Base-by-base conservation (phyloP, 1,284 basidiomycete species). In the Papiliotrema laurentii region DNA sequence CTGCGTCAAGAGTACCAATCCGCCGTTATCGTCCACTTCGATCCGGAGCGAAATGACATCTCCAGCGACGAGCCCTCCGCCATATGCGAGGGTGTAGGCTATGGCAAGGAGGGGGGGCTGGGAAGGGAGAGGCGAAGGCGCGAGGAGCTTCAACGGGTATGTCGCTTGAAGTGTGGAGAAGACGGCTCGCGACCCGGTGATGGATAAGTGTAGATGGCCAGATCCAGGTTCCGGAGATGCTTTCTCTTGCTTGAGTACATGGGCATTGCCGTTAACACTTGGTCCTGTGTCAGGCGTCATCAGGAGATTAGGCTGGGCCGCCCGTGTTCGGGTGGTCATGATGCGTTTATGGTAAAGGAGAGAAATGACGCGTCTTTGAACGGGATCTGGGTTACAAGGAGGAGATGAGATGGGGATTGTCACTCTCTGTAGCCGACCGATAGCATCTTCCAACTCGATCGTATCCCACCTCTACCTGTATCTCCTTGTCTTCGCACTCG, bases 71-170 rank as follows among this genome's bases (percentile, higher is more conserved):
- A 97, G 80, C 1, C 94, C 94, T 13, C 94, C 94, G 1, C 94
- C 94, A 60, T 97, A 97, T 21, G 83, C 84, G 45, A 97, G 75
- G 25, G 90, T 76, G 65, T 97, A 97, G 19, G 85, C 81, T 41
- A 86, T 77, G 5, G 82, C 84, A 14, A 91, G 50, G 45, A 69
- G 55, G 6, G 64, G 44, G 0, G 73, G 72, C 51, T 74, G 66
- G 9, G 73, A 70, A 19, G 72, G 68, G 2, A 74, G 58, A 2
- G 66, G 57, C 3, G 54, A 49, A 1, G 91, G 89, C 3, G 87
- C 84, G 53, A 97, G 78, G 21, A 97, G 80, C 74, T 97, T 97
- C 61, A 97, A 79, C 2, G 93, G 93, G 69, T 97, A 97, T 2
- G 83, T 80, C 38, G 85, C 89, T 16, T 83, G 83, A 14, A 93